Percentiles rank a stretch among this genome's conserved stretches.
These are phyloP conservation scores for Gryganskiella cystojenkinii DNA, from an alignment of 192 early-diverging fungal genomes.

Conservation along the genomic window DNA sequence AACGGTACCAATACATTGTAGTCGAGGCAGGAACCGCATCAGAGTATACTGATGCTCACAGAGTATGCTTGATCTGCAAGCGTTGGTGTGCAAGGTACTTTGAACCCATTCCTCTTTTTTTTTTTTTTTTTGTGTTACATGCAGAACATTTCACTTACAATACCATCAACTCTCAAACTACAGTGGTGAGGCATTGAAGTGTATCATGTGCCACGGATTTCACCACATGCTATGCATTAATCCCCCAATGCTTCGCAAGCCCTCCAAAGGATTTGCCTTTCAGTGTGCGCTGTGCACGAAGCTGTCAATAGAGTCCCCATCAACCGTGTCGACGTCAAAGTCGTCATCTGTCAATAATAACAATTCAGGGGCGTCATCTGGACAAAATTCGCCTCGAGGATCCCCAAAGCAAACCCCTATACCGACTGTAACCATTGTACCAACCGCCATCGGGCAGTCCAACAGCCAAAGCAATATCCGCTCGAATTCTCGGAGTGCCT, in stretches of 20 bases:
- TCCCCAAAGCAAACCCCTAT: constrained; percentile 43
- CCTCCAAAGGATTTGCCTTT: constrained; percentile 89
- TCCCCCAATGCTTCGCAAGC: constrained; percentile 79
- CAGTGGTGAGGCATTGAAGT: constrained; percentile 76
- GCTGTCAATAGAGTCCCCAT: constrained; percentile 27
- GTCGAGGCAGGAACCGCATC: constrained; percentile 85
- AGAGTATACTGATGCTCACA: constrained; percentile 76
- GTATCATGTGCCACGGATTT: constrained; percentile 77
- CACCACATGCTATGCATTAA: constrained; percentile 88
- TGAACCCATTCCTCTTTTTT: background rate
- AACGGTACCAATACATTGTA: constrained; percentile 85
- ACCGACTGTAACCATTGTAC: constrained; percentile 20
- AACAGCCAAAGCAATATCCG: background rate
- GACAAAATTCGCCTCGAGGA: constrained; percentile 41
- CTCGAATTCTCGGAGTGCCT: background rate
- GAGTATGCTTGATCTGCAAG: constrained; percentile 77
- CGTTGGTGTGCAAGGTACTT: constrained; percentile 76
- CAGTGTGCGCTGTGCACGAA: constrained; percentile 81
- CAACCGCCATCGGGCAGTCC: constrained; percentile 35
- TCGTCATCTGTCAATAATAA: constrained; percentile 11
- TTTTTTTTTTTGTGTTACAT: background rate
- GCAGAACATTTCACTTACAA: background rate
- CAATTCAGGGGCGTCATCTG: constrained; percentile 30
- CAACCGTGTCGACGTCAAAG: constrained; percentile 10
- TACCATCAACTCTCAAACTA: background rate